Conservation (phyloP, 129 eudicot genomes). For the Saposhnikovia divaricata region DNA sequence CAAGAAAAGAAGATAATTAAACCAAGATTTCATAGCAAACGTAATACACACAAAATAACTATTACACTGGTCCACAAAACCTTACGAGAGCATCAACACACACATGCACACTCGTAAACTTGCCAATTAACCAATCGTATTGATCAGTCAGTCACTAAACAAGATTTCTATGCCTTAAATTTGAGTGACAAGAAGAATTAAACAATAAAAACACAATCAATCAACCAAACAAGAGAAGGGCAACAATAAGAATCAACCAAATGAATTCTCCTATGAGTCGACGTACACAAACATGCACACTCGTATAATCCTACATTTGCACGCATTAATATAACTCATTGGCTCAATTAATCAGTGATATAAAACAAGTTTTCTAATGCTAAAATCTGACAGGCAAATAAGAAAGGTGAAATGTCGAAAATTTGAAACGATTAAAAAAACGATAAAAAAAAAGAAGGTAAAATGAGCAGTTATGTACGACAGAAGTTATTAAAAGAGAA, state of each 20-base stretch:
- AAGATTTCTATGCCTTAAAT: not conserved
- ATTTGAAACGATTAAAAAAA: no score
- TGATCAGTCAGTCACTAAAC: not conserved
- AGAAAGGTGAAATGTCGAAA: not conserved
- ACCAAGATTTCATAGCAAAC: no score
- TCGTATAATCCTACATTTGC: not conserved
- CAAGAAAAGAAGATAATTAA: no score
- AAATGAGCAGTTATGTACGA: not conserved
- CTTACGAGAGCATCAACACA: not conserved
- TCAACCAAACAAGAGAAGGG: not conserved
- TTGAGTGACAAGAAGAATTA: not conserved
- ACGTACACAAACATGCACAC: not conserved
- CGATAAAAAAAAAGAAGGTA: not conserved
- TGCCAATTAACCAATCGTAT: not conserved
- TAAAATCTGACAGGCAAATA: not conserved
- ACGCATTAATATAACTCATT: not conserved
- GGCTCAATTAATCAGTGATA: not conserved
- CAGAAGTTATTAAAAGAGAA: not conserved
- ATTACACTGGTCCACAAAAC: not conserved
- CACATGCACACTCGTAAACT: not conserved
- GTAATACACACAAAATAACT: no score
- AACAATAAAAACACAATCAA: not conserved
- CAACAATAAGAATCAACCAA: not conserved
- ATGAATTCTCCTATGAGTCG: no score
- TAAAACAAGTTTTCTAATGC: not conserved